Evolutionary conservation across 1,284 basidiomycete genomes (phyloP), one percentile per base, ranked within the genome.

Genomic region (Afroboletus lepidellus): DNA sequence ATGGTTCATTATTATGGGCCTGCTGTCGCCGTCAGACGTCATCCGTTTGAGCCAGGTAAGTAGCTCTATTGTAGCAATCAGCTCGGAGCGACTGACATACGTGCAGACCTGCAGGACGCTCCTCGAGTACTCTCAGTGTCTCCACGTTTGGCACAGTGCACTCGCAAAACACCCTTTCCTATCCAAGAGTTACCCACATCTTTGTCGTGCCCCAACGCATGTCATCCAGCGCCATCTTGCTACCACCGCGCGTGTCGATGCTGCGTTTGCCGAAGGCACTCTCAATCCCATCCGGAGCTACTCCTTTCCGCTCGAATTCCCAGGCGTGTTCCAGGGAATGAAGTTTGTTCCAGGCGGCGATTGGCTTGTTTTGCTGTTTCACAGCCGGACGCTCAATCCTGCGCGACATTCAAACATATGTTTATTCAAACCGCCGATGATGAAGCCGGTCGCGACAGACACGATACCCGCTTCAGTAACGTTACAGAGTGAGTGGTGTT

Each of bases 341-440:
- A 67, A 60, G 33, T 66, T 70, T 46, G 24, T 67, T 30, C 60
- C 67, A 6, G 67, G 64, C 5, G 58, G 56, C 33, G 55, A 65
- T 43, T 66, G 64, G 64, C 63, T 66, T 2, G 66, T 66, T 12
- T 42, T 66, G 9, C 55, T 69, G 16, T 66, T 66, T 41, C 67
- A 66, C 46, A 69, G 67, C 30, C 58, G 67, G 11, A 62, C 50
- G 20, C 64, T 69, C 29, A 69, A 69, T 37, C 67, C 64, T 16
- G 46, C 53, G 0, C 66, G 64, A 6, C 66, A 70, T 48, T 66
- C 67, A 1, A 66, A 66, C 8, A 48, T 66, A 9, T 70, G 67
- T 25, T 46, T 66, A 41, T 58, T 66, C 32, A 65, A 48, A 46
- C 64, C 62, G 5, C 53, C 59, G 5, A 49, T 36, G 11, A 36